Evolutionary conservation across 495 filamentous ascomycete species (phyloP).

Genomic region (Neurospora sp.): DNA sequence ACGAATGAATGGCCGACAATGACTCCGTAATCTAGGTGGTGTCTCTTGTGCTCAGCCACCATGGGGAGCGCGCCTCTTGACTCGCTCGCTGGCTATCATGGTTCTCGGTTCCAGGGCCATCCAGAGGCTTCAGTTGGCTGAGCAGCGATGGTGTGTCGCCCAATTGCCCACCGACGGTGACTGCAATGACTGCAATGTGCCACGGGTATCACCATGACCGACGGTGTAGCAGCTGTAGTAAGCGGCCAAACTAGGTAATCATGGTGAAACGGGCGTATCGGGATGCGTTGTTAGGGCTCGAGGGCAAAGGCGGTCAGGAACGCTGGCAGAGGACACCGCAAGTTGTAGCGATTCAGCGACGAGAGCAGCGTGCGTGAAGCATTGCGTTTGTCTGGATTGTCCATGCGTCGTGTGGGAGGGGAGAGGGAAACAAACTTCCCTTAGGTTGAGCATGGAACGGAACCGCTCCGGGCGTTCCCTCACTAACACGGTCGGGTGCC

Average conservation of each 20-base stretch:
- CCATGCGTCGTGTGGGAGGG: constrained; percentile 14
- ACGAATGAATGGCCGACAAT: not conserved
- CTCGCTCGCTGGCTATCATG: not conserved
- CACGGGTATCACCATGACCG: constrained; percentile 1
- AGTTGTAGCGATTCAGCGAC: constrained; percentile 5
- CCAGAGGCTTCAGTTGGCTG: not conserved
- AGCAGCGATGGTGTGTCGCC: not conserved
- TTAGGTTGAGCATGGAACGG: not conserved
- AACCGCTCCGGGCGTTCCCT: not conserved
- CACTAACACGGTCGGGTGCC: constrained; percentile 5
- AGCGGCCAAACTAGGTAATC: not conserved
- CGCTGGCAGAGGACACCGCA: constrained; percentile 15
- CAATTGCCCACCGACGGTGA: not conserved
- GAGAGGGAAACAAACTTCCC: not conserved
- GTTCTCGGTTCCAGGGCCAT: not conserved
- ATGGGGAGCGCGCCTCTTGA: not conserved
- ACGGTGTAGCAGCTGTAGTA: not conserved
- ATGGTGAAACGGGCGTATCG: constrained; percentile 1
- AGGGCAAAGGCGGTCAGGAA: constrained; percentile 4
- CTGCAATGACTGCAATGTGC: not conserved
- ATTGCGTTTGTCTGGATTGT: constrained; percentile 5
- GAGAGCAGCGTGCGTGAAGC: not conserved
- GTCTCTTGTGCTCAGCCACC: not conserved
- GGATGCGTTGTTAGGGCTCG: constrained; percentile 3
- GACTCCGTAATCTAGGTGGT: not conserved